phyloP scores from a whole-genome alignment of 306 rosid species.

The Luffa aegyptiaca region DNA sequence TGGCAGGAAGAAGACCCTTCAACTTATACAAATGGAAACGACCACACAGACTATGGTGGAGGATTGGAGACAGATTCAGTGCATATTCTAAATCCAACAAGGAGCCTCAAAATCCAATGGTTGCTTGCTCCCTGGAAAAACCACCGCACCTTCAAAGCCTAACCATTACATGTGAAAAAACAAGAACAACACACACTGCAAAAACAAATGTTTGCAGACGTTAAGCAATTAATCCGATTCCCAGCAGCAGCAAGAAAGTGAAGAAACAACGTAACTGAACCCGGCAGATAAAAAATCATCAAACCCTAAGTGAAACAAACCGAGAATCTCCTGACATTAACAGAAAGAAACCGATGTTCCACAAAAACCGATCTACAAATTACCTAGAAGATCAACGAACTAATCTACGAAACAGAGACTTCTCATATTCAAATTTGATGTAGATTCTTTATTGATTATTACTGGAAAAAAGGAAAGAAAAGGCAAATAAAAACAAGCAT shows the following conservation, averaged over 20 bases:
- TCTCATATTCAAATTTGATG: background rate
- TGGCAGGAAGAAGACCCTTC: background rate
- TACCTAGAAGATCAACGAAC: slow-evolving; percentile 1
- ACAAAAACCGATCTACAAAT: slow-evolving; percentile 3
- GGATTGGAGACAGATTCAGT: background rate
- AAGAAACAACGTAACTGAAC: background rate
- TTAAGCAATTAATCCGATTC: slow-evolving; percentile 1
- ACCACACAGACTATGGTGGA: slow-evolving; percentile 5
- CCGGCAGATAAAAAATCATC: background rate
- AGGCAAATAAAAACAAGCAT: background rate
- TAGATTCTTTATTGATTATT: background rate
- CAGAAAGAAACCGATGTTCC: background rate
- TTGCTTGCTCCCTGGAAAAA: background rate
- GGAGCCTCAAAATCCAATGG: background rate
- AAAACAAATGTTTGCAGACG: slow-evolving; percentile 5
- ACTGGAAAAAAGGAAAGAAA: background rate
- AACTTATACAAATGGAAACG: background rate
- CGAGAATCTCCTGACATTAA: background rate
- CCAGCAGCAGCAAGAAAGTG: background rate
- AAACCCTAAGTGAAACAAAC: slow-evolving; percentile 8
- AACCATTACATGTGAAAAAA: background rate
- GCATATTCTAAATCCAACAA: slow-evolving; percentile 6
- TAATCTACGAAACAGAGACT: background rate
- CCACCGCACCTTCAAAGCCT: background rate
- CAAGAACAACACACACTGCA: background rate